A percentile compares a stretch with the other conserved stretches of the same genome.
These are phyloP conservation scores for Raddia distichophylla DNA, from an alignment of 176 grass and related monocot genomes.

Conservation along the genomic window DNA sequence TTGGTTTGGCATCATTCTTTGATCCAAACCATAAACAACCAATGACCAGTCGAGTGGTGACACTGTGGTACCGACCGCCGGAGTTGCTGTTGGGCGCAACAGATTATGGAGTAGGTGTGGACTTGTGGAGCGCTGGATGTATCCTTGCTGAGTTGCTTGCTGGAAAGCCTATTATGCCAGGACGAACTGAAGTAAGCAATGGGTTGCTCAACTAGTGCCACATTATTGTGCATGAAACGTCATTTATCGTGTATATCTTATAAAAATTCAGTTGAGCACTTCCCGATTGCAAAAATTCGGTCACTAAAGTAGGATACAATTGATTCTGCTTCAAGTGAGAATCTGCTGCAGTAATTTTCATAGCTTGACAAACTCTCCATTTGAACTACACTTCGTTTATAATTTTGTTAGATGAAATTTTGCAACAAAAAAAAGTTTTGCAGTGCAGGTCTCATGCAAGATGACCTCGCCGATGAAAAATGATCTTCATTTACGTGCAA, in stretches of 20 bases:
- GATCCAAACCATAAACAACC: slow-evolving; percentile 80
- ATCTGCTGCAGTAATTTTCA: slow-evolving; percentile 24
- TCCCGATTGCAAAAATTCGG: background rate
- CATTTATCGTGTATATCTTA: background rate
- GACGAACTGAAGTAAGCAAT: slow-evolving; percentile 75
- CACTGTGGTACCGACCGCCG: slow-evolving; percentile 78
- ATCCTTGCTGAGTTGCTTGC: slow-evolving; percentile 82
- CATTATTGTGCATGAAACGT: slow-evolving; percentile 11
- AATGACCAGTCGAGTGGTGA: slow-evolving; percentile 84
- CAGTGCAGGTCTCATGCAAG: background rate
- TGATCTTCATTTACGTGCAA: slow-evolving; percentile 3
- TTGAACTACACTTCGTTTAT: background rate
- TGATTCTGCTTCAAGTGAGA: slow-evolving; percentile 16
- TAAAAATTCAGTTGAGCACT: slow-evolving; percentile 8
- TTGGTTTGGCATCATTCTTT: slow-evolving; percentile 68
- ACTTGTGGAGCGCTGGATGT: slow-evolving; percentile 84
- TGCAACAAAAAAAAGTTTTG: slow-evolving; percentile 8
- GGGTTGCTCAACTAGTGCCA: background rate
- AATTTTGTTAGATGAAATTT: background rate
- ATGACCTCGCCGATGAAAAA: slow-evolving; percentile 22
- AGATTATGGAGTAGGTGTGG: slow-evolving; percentile 71
- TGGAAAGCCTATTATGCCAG: slow-evolving; percentile 89
- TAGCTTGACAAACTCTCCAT: slow-evolving; percentile 6
- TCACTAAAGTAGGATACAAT: background rate
- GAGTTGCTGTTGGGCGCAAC: slow-evolving; percentile 78